phyloP scores from a whole-genome alignment of 2,329 filamentous ascomycete genomes.

The Cladobotryum protrusum region DNA sequence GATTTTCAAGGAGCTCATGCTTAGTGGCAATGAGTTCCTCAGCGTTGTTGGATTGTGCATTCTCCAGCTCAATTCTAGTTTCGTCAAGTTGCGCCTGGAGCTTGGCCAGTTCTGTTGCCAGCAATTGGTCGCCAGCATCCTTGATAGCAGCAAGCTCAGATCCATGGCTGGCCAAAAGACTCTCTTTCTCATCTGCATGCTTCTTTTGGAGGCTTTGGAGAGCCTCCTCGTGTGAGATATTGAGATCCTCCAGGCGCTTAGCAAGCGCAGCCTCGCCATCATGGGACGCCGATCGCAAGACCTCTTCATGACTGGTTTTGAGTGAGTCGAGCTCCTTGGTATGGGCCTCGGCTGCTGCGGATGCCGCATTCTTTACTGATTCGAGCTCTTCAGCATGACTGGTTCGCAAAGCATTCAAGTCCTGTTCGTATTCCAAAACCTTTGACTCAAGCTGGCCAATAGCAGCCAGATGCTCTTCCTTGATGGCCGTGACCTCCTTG shows the following conservation, averaged over 20 bases:
- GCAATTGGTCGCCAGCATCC: slow-evolving; percentile 23
- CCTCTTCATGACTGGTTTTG: slow-evolving; percentile 47
- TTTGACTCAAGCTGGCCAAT: slow-evolving; percentile 44
- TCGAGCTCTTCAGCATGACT: slow-evolving; percentile 55
- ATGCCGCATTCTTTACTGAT: slow-evolving; percentile 46
- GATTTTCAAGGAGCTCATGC: slow-evolving; percentile 39
- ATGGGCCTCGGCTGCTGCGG: slow-evolving; percentile 43
- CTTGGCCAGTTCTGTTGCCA: slow-evolving; percentile 31
- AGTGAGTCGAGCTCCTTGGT: slow-evolving; percentile 47
- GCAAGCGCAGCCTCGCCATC: slow-evolving; percentile 35
- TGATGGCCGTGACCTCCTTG: slow-evolving; percentile 37
- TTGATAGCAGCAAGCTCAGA: slow-evolving; percentile 26
- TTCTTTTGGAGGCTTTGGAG: slow-evolving; percentile 39
- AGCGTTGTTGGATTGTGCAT: slow-evolving; percentile 36
- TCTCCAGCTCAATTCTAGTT: slow-evolving; percentile 40
- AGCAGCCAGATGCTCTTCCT: slow-evolving; percentile 38
- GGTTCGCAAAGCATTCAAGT: slow-evolving; percentile 48
- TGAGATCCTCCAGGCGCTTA: slow-evolving; percentile 36
- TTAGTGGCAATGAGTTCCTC: slow-evolving; percentile 41
- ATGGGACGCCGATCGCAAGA: slow-evolving; percentile 38
- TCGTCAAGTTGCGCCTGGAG: slow-evolving; percentile 31
- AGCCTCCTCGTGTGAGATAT: slow-evolving; percentile 35
- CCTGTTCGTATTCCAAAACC: slow-evolving; percentile 47
- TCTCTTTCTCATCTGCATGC: slow-evolving; percentile 32
- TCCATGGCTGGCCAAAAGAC: slow-evolving; percentile 24